Evolutionary conservation across 306 rosid species (phyloP).

Genomic region (Cucurbita ficifolia): DNA sequence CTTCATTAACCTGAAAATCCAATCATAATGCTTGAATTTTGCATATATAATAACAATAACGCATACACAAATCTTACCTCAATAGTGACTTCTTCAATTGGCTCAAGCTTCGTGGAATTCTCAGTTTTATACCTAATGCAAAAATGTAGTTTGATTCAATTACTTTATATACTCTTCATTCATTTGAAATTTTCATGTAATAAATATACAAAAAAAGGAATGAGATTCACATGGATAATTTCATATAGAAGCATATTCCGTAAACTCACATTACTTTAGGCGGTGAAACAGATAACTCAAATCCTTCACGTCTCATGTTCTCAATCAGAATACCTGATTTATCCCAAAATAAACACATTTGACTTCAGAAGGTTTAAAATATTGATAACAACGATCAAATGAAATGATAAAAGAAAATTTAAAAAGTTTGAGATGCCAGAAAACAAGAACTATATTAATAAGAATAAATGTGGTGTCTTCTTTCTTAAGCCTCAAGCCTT

Average conservation of each 20-base stretch:
- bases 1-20: constrained; percentile 63
- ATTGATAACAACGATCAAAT: not conserved
- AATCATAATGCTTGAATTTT: constrained; percentile 1
- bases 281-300: constrained; percentile 87
- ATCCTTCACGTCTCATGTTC: constrained; percentile 99
- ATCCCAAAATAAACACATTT: constrained; percentile 13
- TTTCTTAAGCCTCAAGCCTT: not conserved
- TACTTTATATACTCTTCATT: not conserved
- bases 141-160: not conserved
- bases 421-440: not conserved
- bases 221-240: not conserved
- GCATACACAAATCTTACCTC: constrained; percentile 41
- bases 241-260: constrained; percentile 1
- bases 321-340: constrained; percentile 82
- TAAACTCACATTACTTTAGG: constrained; percentile 94
- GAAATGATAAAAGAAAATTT: not conserved
- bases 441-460: not conserved
- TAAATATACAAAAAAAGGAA: not conserved
- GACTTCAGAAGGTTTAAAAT: not conserved
- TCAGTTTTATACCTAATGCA: constrained; percentile 78
- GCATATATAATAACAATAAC: not conserved
- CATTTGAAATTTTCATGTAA: not conserved
- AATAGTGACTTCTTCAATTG: constrained; percentile 86
- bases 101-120: constrained; percentile 67
- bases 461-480: not conserved